These are phyloP conservation scores for Juglanconis sp. DNA, from an alignment of 2,329 filamentous ascomycete species.

Conservation along the genomic window DNA sequence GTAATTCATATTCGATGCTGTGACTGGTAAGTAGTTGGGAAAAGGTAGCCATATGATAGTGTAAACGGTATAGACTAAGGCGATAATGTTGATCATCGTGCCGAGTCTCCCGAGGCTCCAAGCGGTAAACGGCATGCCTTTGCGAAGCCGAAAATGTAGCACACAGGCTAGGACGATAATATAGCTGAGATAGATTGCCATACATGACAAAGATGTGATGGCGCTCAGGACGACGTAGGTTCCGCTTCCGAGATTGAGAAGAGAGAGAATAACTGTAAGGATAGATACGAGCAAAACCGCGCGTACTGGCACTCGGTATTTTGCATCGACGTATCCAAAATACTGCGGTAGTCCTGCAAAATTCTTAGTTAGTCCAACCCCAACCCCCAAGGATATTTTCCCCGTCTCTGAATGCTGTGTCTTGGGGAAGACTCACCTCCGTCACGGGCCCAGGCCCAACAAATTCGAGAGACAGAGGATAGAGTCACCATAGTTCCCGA, in stretches of 20 bases:
- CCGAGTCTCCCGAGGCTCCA: slow-evolving; percentile 17
- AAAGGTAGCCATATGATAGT: slow-evolving; percentile 19
- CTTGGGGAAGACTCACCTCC: slow-evolving; percentile 28
- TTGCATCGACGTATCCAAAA: slow-evolving; percentile 26
- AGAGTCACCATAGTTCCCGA: slow-evolving; percentile 39
- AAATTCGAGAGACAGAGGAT: slow-evolving; percentile 44
- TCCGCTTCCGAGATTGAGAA: slow-evolving; percentile 37
- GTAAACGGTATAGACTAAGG: slow-evolving; percentile 19
- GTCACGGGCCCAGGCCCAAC: slow-evolving; percentile 48
- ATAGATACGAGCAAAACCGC: slow-evolving; percentile 32
- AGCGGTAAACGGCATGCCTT: neutral
- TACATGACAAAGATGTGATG: slow-evolving; percentile 34
- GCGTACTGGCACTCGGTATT: slow-evolving; percentile 32
- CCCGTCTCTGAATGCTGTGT: neutral
- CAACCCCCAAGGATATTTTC: no score
- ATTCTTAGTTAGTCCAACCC: neutral
- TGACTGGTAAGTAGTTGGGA: slow-evolving; percentile 18
- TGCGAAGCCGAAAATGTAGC: slow-evolving; percentile 13
- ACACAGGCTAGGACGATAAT: slow-evolving; percentile 17
- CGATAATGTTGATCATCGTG: slow-evolving; percentile 12
- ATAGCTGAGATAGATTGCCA: slow-evolving; percentile 20
- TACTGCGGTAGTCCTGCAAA: neutral
- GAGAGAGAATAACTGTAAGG: slow-evolving; percentile 31
- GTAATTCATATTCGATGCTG: slow-evolving; percentile 21
- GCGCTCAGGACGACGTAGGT: slow-evolving; percentile 35